phyloP scores from a whole-genome alignment of 306 rosid genomes.

The Pyrus bretschneideri region DNA sequence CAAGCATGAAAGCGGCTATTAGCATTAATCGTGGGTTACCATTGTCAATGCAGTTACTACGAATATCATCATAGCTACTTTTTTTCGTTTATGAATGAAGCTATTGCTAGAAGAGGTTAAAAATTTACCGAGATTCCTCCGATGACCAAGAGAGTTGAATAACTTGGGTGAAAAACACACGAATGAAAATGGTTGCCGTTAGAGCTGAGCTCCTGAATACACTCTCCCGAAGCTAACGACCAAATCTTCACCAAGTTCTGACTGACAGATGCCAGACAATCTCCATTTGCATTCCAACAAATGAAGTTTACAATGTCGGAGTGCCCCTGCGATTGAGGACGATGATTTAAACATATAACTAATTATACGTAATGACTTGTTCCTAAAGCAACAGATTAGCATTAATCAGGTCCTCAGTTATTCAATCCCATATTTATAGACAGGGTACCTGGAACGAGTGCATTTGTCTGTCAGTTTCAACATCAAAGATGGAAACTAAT shows the following conservation, averaged over 20 bases:
- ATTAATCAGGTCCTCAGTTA: neutral
- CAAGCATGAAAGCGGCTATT: constrained; percentile 2
- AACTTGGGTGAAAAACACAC: constrained; percentile 87
- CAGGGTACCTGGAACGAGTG: constrained; percentile 57
- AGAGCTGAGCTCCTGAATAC: constrained; percentile 71
- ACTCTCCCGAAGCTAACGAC: constrained; percentile 63
- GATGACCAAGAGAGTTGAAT: constrained; percentile 68
- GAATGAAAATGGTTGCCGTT: constrained; percentile 67
- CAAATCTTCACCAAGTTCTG: constrained; percentile 69
- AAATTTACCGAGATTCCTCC: constrained; percentile 75
- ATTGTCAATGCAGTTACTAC: neutral
- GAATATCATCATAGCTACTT: neutral
- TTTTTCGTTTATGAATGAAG: neutral
- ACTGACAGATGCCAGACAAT: constrained; percentile 71
- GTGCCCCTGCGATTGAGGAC: constrained; percentile 49
- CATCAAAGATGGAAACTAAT: constrained; percentile 73
- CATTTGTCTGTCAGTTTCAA: constrained; percentile 63
- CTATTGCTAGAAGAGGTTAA: neutral
- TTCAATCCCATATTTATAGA: neutral
- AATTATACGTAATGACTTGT: neutral
- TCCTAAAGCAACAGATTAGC: constrained; percentile 2
- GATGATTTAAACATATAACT: neutral
- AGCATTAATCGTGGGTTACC: neutral
- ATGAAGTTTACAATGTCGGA: constrained; percentile 49
- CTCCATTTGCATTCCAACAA: constrained; percentile 81